phyloP scores from a whole-genome alignment of 768 basidiomycete genomes.

The Krasilnikovozyma curviuscula region DNA sequence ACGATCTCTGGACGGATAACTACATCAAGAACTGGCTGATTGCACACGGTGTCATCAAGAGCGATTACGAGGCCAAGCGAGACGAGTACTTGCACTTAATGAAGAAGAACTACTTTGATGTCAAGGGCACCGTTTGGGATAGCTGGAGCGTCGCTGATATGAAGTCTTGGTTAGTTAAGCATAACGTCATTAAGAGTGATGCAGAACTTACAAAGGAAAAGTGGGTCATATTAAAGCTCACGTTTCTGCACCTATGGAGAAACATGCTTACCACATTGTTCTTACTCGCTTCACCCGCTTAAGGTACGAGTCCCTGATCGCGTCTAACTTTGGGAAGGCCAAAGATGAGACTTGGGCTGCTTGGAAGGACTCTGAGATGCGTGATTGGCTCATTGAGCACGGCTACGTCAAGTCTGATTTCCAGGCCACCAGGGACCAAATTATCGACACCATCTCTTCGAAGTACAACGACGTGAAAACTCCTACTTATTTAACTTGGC shows the following conservation, averaged over 20 bases:
- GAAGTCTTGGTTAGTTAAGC: conserved; percentile 57
- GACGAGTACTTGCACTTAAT: conserved; percentile 45
- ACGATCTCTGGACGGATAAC: conserved; percentile 69
- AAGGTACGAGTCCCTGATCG: conserved; percentile 8
- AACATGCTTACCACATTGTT: no score
- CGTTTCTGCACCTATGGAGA: no score
- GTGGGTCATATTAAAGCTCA: no score
- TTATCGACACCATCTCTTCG: conserved; percentile 14
- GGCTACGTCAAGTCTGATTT: conserved; percentile 43
- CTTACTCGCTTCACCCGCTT: background rate
- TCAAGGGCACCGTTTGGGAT: conserved; percentile 25
- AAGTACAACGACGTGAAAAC: conserved; percentile 39
- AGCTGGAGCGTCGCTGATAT: conserved; percentile 64
- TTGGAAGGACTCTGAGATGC: conserved; percentile 56
- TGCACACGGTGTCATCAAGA: conserved; percentile 49
- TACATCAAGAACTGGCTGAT: conserved; percentile 76
- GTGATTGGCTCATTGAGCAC: conserved; percentile 52
- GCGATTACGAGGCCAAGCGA: conserved; percentile 40
- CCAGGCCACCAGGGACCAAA: conserved; percentile 50
- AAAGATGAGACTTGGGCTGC: conserved; percentile 41
- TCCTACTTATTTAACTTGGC: conserved; percentile 65
- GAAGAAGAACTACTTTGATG: conserved; percentile 55
- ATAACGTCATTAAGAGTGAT: conserved; percentile 52
- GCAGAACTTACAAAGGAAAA: conserved; percentile 24
- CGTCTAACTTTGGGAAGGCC: conserved; percentile 46